Conservation (phyloP, 495 filamentous ascomycete genomes). For the Tuber melanosporum region DNA sequence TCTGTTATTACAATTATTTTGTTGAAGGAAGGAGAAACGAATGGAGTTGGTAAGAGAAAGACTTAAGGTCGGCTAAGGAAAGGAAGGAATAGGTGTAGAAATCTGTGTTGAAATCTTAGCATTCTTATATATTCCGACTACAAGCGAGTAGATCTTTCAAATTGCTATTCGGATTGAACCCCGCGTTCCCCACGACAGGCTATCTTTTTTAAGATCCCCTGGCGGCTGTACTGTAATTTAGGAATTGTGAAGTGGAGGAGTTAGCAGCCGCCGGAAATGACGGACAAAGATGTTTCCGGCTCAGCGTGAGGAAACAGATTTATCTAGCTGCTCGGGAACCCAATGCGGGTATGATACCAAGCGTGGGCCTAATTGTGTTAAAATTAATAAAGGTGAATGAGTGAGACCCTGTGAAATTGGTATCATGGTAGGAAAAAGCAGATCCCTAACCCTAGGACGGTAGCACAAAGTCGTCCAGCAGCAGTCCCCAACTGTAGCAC, state of each 20-base stretch:
- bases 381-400: background rate
- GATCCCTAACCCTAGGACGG: background rate
- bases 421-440: background rate
- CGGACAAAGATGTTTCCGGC: background rate
- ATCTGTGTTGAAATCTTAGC: background rate
- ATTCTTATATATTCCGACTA: background rate
- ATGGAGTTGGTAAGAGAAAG: background rate
- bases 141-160: background rate
- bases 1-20: background rate
- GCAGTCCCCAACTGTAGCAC: background rate
- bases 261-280: background rate
- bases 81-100: background rate
- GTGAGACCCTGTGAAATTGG: background rate
- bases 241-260: background rate
- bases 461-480: background rate
- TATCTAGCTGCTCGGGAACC: background rate
- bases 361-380: background rate
- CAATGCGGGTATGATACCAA: background rate
- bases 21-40: background rate
- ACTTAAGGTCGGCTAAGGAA: background rate
- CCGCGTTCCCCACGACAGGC: background rate
- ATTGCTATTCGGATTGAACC: background rate
- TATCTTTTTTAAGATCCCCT: background rate
- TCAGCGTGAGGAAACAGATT: background rate
- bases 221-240: background rate